phyloP scores from a whole-genome alignment of 306 rosid genomes.

The Fragaria vesca region DNA sequence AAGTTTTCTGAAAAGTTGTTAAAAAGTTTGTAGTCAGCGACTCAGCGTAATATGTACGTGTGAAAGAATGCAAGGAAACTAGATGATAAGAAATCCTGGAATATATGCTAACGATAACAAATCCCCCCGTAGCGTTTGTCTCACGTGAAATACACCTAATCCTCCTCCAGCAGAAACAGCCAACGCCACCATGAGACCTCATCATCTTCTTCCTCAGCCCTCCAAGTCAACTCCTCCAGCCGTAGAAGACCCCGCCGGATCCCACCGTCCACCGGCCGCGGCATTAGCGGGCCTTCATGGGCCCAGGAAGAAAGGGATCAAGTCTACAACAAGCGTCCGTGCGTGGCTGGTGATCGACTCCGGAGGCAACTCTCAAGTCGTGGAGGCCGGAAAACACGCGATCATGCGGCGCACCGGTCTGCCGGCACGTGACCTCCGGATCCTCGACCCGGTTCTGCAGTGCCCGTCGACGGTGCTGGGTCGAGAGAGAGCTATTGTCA shows the following conservation, averaged over 20 bases:
- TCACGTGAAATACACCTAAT: too few species aligned
- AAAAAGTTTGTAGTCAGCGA: too few species aligned
- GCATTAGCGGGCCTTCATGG: not conserved
- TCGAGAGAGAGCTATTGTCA: conserved; percentile 79
- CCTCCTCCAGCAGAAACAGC: too few species aligned
- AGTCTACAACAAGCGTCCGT: conserved; percentile 50
- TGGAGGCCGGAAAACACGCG: conserved; percentile 84
- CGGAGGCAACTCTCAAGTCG: conserved; percentile 56
- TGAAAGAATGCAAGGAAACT: too few species aligned
- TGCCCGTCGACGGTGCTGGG: conserved; percentile 66
- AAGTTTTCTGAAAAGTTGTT: too few species aligned
- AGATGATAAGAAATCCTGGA: too few species aligned
- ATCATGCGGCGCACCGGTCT: conserved; percentile 90
- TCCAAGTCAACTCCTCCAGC: not conserved
- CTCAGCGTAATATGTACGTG: too few species aligned
- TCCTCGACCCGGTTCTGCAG: conserved; percentile 69
- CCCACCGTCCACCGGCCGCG: not conserved
- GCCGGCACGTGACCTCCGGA: conserved; percentile 89
- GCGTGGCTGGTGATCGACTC: conserved; percentile 55
- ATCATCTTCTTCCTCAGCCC: not conserved
- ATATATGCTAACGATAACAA: too few species aligned
- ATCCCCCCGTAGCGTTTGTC: too few species aligned
- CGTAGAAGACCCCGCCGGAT: not conserved
- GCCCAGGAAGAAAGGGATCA: conserved; percentile 59
- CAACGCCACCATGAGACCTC: not conserved